Evolutionary conservation across 2,329 filamentous ascomycete species (phyloP), one percentile per base, ranked within the genome.

Genomic region (Pestalotiopsis fici): DNA sequence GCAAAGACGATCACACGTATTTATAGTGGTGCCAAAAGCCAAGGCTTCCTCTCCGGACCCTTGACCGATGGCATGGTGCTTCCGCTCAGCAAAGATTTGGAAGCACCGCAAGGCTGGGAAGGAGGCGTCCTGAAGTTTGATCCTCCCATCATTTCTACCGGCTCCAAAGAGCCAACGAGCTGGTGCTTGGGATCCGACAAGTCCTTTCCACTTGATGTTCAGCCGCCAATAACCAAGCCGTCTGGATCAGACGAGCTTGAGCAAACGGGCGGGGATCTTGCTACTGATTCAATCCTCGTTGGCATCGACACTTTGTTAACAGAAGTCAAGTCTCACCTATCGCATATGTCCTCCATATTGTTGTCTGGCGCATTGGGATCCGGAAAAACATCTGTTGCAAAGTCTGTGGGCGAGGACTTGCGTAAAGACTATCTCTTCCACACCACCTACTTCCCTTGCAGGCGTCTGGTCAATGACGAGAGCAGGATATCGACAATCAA

Each of bases 401-500:
- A 93, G 69, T 84, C 93, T 28, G 81, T 98, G 31, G 93, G 92
- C 1, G 89, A 93, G 75, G 87, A 86, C 54, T 82, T 99, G 65
- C 89, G 92, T 27, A 86, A 86, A 65, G 89, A 94, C 59, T 87
- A 88, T 64, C 83, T 98, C 0, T 97, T 93, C 76, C 91, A 97
- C 76, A 91, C 92, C 1, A 90, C 91, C 4, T 97, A 97, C 79
- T 94, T 97, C 71, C 88, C 94, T 0, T 98, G 95, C 74, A 89
- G 93, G 31, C 95, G 93, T 69, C 85, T 98, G 3, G 91, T 97
- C 31, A 97, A 92, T 1, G 95, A 98, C 69, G 96, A 99, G 78
- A 97, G 91, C 50, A 88, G 95, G 67, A 89, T 98, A 15, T 92
- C 94, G 2, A 93, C 92, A 0, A 93, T 99, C 80, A 98, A 97